Evolutionary conservation across 768 basidiomycete species (phyloP), one percentile per base, ranked within the genome.

Genomic region (Kockovaella imperatae): DNA sequence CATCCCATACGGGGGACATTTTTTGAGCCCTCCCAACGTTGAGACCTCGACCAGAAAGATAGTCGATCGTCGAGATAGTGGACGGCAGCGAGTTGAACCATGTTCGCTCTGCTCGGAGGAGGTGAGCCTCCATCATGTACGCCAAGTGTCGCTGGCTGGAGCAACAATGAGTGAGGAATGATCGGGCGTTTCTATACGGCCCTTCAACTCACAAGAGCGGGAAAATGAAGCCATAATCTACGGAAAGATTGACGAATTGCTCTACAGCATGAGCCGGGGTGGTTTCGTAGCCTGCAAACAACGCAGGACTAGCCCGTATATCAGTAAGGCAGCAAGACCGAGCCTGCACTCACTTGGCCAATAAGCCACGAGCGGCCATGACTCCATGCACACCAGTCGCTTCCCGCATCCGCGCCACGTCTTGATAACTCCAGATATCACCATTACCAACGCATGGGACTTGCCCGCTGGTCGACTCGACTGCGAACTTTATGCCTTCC

Each of bases 401-500:
- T 15, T 54, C 47, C 20, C 75, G 53, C 56, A 74, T 74, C 35
- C 45, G 55, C 13, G 50, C 48, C 7, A 64, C 74, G 40, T 76
- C 75, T 23, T 60, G 51, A 29, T 62, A 50, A 10, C 63, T 65
- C 71, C 75, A 77, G 4, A 74, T 62, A 57, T 77, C 76, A 0
- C 76, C 76, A 45, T 77, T 77, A 3, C 72, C 76, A 1, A 75
- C 72, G 20, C 71, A 59, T 0, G 76, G 76, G 1, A 77, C 69
- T 41, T 67, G 56, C 0, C 73, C 74, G 26, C 68, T 67, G 0
- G 72, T 75, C 35, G 59, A 67, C n/a, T 71, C 67, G 6, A 71
- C 70, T 3, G 75, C 75, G 49, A 76, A 76, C 7, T 60, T 57
- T 50, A 77, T 75, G 2, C 61, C 67, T 6, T 59, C 53, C 4